These are phyloP conservation scores for Dothidotthia symphoricarpi DNA, from an alignment of 2,329 filamentous ascomycete species.

Conservation along the genomic window DNA sequence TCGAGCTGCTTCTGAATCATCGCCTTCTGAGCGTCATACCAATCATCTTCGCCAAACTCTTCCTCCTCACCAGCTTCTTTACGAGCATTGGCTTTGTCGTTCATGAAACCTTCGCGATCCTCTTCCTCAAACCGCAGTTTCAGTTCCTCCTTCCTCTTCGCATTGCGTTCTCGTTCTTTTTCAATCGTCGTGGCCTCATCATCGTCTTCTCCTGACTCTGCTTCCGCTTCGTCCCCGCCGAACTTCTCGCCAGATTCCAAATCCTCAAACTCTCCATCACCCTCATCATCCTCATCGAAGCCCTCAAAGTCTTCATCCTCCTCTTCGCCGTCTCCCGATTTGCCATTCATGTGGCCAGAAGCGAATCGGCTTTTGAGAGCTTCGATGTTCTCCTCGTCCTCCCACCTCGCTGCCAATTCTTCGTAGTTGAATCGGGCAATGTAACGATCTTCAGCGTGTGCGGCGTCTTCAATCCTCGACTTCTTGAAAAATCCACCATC, in stretches of 20 bases:
- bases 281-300: conserved; percentile 60
- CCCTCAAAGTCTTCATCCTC: conserved; percentile 58
- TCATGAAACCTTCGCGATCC: conserved; percentile 92
- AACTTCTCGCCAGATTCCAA: conserved; percentile 72
- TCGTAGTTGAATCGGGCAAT: conserved; percentile 80
- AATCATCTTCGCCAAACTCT: conserved; percentile 95
- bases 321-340: conserved; percentile 29
- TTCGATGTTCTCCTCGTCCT: conserved; percentile 73
- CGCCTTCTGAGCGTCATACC: conserved; percentile 97
- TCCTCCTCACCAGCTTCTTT: conserved; percentile 66
- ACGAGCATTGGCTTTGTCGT: conserved; percentile 77
- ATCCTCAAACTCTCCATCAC: conserved; percentile 81
- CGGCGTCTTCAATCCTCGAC: conserved; percentile 50
- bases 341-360: conserved; percentile 59
- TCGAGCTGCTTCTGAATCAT: conserved; percentile 91
- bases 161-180: conserved; percentile 86
- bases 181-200: conserved; percentile 59
- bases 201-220: conserved; percentile 40
- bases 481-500: conserved; percentile 64
- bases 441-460: conserved; percentile 67
- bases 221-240: conserved; percentile 40
- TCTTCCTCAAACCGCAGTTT: conserved; percentile 95
- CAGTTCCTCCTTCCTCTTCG: conserved; percentile 88
- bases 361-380: conserved; percentile 73
- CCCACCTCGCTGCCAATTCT: conserved; percentile 81